Evolutionary conservation across 208 protist genomes (phyloP).

Genomic region (Trypanosoma conorhini): DNA sequence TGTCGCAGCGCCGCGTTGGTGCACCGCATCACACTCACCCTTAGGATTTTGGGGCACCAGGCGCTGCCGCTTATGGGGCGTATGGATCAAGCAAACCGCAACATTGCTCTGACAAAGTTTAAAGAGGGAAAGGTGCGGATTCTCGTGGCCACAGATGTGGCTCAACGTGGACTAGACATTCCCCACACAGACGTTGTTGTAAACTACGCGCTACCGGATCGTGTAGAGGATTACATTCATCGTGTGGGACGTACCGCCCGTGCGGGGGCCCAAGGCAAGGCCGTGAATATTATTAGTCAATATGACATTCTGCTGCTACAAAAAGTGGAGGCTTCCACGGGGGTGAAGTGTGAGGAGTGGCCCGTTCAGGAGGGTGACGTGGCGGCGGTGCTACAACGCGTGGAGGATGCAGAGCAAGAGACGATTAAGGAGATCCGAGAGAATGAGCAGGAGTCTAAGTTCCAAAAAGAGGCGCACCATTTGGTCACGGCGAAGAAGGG

Average conservation of each 20-base stretch:
- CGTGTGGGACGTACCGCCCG: conserved; percentile 97
- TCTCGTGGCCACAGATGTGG: conserved; percentile 94
- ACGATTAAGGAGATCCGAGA: conserved; percentile 88
- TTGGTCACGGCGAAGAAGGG: conserved; percentile 71
- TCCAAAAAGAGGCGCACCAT: conserved; percentile 67
- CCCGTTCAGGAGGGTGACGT: conserved; percentile 79
- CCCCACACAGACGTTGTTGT: conserved; percentile 97
- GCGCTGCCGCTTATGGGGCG: conserved; percentile 92
- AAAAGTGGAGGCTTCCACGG: conserved; percentile 96
- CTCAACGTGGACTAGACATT: conserved; percentile 98
- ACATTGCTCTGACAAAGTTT: conserved; percentile 89
- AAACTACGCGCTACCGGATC: conserved; percentile 97
- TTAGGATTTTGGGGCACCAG: conserved; percentile 88
- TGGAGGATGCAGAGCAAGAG: conserved; percentile 93
- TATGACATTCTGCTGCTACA: conserved; percentile 99
- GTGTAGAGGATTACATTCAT: conserved; percentile 98
- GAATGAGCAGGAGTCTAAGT: conserved; percentile 78
- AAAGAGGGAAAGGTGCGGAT: conserved; percentile 89
- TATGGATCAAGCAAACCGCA: conserved; percentile 92
- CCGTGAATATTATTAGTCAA: conserved; percentile 94
- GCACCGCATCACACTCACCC: conserved; percentile 89
- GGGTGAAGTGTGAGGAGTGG: conserved; percentile 92
- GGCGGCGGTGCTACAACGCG: conserved; percentile 73
- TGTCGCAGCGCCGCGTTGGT: conserved; percentile 90
- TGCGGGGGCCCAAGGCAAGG: conserved; percentile 92